Percentiles rank a stretch among this genome's conserved stretches.
Evolutionary conservation across 2,329 filamentous ascomycete genomes (phyloP).

Genomic region (Lachnum nothofagi): DNA sequence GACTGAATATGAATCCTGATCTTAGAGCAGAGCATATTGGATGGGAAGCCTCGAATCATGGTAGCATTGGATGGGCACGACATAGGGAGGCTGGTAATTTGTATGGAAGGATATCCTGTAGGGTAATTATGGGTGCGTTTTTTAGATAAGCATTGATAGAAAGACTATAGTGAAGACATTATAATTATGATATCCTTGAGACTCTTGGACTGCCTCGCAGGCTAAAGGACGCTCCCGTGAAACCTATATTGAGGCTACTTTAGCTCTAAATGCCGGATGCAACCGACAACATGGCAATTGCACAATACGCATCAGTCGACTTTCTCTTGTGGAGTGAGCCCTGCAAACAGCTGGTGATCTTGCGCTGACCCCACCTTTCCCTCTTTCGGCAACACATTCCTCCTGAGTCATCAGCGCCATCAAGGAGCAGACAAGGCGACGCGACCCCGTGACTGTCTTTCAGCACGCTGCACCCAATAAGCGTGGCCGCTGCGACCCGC

Average conservation of each 20-base stretch:
- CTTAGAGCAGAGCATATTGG: not conserved
- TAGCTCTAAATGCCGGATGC: too few relatives aligned
- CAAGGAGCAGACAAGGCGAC: not conserved
- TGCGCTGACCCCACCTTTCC: not conserved
- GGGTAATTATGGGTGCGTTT: not conserved
- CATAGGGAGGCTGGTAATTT: not conserved
- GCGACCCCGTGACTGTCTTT: not conserved
- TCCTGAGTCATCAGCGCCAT: not conserved
- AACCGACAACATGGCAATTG: too few relatives aligned
- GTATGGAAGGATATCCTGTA: not conserved
- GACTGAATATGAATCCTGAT: not conserved
- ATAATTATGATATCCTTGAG: too few relatives aligned
- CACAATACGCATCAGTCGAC: too few relatives aligned
- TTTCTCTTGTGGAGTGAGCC: too few relatives aligned
- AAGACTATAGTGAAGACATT: constrained; percentile 2
- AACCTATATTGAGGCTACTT: too few relatives aligned
- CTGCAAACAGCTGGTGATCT: not conserved
- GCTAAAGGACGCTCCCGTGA: too few relatives aligned
- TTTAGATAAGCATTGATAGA: constrained; percentile 7
- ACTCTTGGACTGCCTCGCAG: not conserved
- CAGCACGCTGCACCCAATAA: too few relatives aligned
- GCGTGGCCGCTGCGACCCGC: too few relatives aligned
- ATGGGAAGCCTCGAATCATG: not conserved
- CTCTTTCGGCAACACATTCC: not conserved
- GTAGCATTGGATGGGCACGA: not conserved